Evolutionary conservation across 2,329 filamentous ascomycete genomes (phyloP), one percentile per base, ranked within the genome.

Genomic region (Hortaea werneckii): DNA sequence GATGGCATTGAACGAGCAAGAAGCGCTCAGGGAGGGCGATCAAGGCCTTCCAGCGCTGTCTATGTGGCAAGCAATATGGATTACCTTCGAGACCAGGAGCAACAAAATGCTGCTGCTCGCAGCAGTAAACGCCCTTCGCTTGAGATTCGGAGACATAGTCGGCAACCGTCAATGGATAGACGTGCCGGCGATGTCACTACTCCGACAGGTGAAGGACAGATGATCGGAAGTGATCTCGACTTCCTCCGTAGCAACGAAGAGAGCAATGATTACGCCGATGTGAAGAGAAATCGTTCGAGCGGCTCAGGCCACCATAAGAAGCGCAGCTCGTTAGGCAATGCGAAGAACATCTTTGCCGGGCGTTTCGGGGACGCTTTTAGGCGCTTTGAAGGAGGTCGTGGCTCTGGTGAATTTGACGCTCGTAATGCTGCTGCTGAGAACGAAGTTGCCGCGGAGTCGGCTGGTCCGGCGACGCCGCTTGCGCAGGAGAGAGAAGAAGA

Each of bases 291-390:
- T 73, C 42, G 68, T 72, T 26, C 82, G 79, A 56, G 78, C 39
- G 44, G 41, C 26, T 37, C 42, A 82, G 53, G 35, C 40, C 78
- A 77, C 55, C 76, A 83, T 53, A 68, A 70, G 40, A 94, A 94
- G 63, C 78, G 85, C 8, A 75, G 81, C 1, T 92, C 86, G 63
- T 67, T 94, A 51, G 57, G 54, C n/a, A 59, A 54, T 10, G 59
- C 54, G 9, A 94, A 92, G 65, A 86, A 80, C 47, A 79, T 94
- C 34, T 72, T 95, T n/a, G 83, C 82, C 5, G 86, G 88, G 26
- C 87, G 84, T 55, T 95, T 96, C 63, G 87, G 89, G 0, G 89
- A 95, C 58, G 89, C 90, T 3, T 95, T 96, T 68, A 87, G 90
- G 59, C 78, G 85, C 5, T 96, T 96, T 55, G 92, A 98, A 41